Base-by-base conservation (phyloP, 2,329 filamentous ascomycete species). In the Colletotrichum salicis region DNA sequence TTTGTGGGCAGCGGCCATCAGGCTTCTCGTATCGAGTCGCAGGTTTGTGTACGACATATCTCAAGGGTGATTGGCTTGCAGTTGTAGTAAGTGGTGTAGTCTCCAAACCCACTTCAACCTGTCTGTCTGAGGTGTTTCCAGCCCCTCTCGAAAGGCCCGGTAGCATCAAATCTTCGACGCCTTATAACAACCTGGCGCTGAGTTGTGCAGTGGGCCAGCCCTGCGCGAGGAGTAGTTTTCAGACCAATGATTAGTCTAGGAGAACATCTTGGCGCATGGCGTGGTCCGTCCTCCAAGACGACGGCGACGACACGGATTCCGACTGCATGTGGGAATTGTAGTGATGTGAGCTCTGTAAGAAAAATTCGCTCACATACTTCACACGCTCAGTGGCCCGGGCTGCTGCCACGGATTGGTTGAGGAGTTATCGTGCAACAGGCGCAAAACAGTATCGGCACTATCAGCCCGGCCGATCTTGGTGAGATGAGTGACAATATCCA, bases 401-500 rank as follows among this genome's bases (percentile, higher is more conserved):
- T 55, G 63, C 45, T 59, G 60, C 60, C 64, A 65, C 1, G 62
- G 13, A 11, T 74, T 64, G 19, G 75, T 74, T 2, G 81, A 71
- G n/a, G 83, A 75, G 59, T 82, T 83, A 11, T 77, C 75, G 22
- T 80, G 78, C n/a, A 85, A 69, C 4, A 85, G 69, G 41, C 80
- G 76, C 4, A 82, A 79, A 1, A 87, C 77, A 11, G 78, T 76
- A 52, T 83, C 79, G 0, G 86, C 86, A 73, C 86, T 82, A 5
- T 80, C 78, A 7, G 77, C 78, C 74, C 81, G 77, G 11, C 85
- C 85, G 1, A 79, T 77, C 35, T 81, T 79, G 13, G 80, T 79
- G n/a, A 88, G 77, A 64, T 85, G 80, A 58, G 82, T 83, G 64
- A 86, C 82, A 0, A 86, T 86, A 66, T 88, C 76, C 67, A 77